Evolutionary conservation across 225 moss, liverwort and hornwort genomes (phyloP), one percentile per base, ranked within the genome.

Genomic region (Straminergon stramineum): DNA sequence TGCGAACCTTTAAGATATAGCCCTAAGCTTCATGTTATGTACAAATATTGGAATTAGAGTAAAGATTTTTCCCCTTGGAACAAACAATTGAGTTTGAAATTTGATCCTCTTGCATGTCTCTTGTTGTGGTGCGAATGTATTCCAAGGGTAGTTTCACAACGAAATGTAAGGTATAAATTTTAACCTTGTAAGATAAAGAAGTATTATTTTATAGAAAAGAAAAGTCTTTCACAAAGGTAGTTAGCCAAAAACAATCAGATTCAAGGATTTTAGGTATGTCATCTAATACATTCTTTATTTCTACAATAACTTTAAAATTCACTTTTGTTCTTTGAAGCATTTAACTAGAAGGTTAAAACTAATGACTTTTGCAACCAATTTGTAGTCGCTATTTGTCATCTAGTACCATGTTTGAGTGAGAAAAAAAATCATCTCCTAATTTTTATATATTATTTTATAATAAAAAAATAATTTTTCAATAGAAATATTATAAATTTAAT

Each of bases 371-470:
- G 0, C 52, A 31, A 51, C 10, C 13, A 20, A 28, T 8, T 28
- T 17, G 1, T 28, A 28, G 6, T 52, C 32, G 2, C 3, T 52
- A 32, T 32, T 20, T 2, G 1, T 51, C 4, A 19, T 32, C 1
- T 75, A 2, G 2, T 1, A 51, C 8, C 7, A 52, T 34, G 13
- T 2, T 20, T 34, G 7, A 76, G 2, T 32, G 11, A 19, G 2
- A 30, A 20, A 21, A 21, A 32, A 6, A 20, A 52, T 18, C 32
- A 32, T 20, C 2, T 32, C 20, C 13, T 0, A 12, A 52, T 52
- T 76, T 12, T 19, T 17, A 11, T 11, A 32, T 32, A 31, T 51
- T 9, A 13, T 32, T 76, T 31, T 19, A 11, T 6, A 74, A 1
- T 74, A 5, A 17, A 27, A 75, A 28, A 45, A 23, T 43, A 3